Base-by-base conservation (phyloP, 495 filamentous ascomycete species). In the Neurospora sp. region DNA sequence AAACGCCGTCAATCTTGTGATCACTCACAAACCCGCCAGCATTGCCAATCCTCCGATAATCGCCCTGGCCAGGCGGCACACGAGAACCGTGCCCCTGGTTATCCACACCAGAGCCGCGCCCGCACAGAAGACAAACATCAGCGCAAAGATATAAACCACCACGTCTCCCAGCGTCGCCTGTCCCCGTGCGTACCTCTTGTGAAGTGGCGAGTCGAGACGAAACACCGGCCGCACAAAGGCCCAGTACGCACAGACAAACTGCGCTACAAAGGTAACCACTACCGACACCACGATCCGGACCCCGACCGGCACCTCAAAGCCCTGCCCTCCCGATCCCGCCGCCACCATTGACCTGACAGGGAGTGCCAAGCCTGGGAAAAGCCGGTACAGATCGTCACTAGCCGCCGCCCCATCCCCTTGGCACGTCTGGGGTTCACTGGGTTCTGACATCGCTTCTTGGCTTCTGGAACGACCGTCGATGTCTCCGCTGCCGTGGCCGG, bases 181-280 rank as follows among this genome's bases (percentile, higher is more conserved):
- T 23, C 72, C 66, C 48, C 38, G 39, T 20, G 70, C 71, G 23
- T 77, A 69, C 59, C 79, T 39, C 70, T 71, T 74, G 31, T 78
- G 76, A 48, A 82, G 69, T 44, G 76, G 70, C 46, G 81, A 82
- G 0, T 75, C 39, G 16, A 48, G 73, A 44, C 79, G 76, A 69
- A 83, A 78, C 70, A 78, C 77, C 11, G 81, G 81, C 59, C 48
- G 41, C 35, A 81, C 77, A 16, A 79, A 39, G 18, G 59, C 41
- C 80, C 78, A 82, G 71, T 77, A 80, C 48, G 73, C 76, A 46
- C 54, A 54, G n/a, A 74, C 72, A n/a, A 77, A 18, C 54, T 42
- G n/a, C 40, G n/a, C 72, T 14, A 46, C 39, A 31, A 20, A 23
- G 10, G 66, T 20, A 16, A 16, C 27, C 35, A 75, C 9, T 62